A percentile compares a stretch with the other conserved stretches of the same genome.
Evolutionary conservation across 2,329 filamentous ascomycete genomes (phyloP).

Genomic region (Endoconidiophora polonica): DNA sequence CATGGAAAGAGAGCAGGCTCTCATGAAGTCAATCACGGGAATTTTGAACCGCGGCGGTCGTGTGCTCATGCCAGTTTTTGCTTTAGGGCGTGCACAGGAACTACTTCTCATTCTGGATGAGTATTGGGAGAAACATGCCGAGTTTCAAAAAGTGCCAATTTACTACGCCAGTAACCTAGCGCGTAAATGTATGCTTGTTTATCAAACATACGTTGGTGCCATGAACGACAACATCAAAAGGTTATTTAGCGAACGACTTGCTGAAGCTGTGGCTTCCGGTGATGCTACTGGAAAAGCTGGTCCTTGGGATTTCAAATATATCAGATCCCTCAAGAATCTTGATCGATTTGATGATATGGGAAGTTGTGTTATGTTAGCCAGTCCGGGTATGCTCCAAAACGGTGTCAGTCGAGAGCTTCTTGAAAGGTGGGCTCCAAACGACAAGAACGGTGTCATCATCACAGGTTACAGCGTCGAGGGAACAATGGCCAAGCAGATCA

Average conservation of each 20-base stretch:
- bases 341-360: constrained; percentile 94
- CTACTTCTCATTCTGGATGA: constrained; percentile 88
- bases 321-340: constrained; percentile 78
- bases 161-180: constrained; percentile 96
- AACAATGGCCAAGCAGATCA: constrained; percentile 91
- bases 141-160: constrained; percentile 81
- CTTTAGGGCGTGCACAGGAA: constrained; percentile 84
- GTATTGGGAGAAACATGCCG: constrained; percentile 81
- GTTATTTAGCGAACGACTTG: constrained; percentile 83
- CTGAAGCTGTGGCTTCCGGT: constrained; percentile 68
- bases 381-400: constrained; percentile 95
- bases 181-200: constrained; percentile 94
- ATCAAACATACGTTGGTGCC: constrained; percentile 92
- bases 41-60: constrained; percentile 84
- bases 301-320: constrained; percentile 94
- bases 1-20: constrained; percentile 72
- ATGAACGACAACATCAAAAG: constrained; percentile 99
- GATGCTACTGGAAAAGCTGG: constrained; percentile 60
- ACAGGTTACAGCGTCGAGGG: constrained; percentile 97
- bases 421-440: constrained; percentile 89
- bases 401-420: constrained; percentile 84
- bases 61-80: constrained; percentile 89
- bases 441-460: constrained; percentile 95
- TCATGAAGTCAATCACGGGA: constrained; percentile 90
- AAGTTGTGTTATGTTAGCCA: constrained; percentile 91